Conservation (phyloP, 768 basidiomycete species). For the Tricholoma terreum region DNA sequence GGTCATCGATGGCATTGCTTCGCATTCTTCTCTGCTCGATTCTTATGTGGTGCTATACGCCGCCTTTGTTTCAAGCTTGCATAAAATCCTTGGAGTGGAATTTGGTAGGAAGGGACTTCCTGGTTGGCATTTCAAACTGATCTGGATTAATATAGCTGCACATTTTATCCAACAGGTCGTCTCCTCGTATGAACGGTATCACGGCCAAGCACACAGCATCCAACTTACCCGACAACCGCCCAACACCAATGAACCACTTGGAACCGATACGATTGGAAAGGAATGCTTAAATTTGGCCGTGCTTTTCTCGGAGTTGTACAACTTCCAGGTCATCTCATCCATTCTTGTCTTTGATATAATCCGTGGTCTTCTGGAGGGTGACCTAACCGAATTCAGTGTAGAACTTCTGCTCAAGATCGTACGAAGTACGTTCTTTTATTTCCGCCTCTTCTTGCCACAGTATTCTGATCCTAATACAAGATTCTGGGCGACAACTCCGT, state of each 20-base stretch:
- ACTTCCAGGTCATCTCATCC: conserved; percentile 91
- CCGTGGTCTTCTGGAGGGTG: conserved; percentile 60
- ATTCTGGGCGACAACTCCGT: conserved; percentile 88
- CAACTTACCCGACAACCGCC: conserved; percentile 2
- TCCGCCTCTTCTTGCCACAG: not conserved
- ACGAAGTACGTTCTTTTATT: conserved; percentile 52
- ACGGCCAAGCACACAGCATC: conserved; percentile 29
- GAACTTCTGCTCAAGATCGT: conserved; percentile 86
- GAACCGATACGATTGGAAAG: conserved; percentile 58
- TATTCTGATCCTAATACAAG: conserved; percentile 39
- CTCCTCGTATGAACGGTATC: conserved; percentile 60
- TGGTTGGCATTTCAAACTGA: not conserved
- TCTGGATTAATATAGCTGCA: conserved; percentile 50
- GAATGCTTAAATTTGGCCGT: conserved; percentile 87
- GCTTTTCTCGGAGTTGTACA: conserved; percentile 89
- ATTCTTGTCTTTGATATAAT: conserved; percentile 90
- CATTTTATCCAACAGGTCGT: conserved; percentile 78
- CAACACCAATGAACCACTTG: conserved; percentile 12
- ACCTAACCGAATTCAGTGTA: conserved; percentile 74
- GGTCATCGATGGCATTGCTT: conserved; percentile 75
- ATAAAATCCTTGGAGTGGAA: conserved; percentile 81
- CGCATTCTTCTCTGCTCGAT: conserved; percentile 78
- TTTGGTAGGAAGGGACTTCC: conserved; percentile 60
- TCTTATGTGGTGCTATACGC: conserved; percentile 89
- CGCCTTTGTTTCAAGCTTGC: conserved; percentile 75